These are phyloP conservation scores for Wallacemonas collosoma DNA, from an alignment of 208 protist species.

Conservation along the genomic window DNA sequence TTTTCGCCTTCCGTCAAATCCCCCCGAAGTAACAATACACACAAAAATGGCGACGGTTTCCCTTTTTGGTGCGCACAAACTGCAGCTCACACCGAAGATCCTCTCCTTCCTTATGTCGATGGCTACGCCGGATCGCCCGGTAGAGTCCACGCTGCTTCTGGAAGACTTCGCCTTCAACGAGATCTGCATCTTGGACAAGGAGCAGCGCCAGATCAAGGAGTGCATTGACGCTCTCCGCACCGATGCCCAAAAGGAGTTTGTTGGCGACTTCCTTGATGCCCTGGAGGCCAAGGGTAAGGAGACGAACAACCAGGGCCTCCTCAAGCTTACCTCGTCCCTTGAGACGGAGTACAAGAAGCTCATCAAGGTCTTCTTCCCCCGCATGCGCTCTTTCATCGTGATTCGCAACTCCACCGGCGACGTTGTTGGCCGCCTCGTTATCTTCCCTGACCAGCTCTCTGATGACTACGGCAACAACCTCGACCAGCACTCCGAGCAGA, in stretches of 20 bases:
- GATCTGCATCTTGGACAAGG: conserved; percentile 49
- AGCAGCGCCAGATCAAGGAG: conserved; percentile 34
- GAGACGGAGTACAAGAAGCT: conserved; percentile 46
- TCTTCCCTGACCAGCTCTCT: conserved; percentile 48
- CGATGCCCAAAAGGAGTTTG: conserved; percentile 28
- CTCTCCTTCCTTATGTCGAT: conserved; percentile 36
- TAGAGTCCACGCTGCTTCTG: conserved; percentile 32
- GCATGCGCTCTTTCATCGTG: conserved; percentile 42
- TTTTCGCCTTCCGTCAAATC: not conserved
- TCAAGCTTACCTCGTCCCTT: conserved; percentile 29
- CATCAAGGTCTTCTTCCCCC: conserved; percentile 47
- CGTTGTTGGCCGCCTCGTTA: conserved; percentile 35
- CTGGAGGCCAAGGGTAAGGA: conserved; percentile 23
- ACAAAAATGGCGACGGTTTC: conserved; percentile 3
- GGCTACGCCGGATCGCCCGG: conserved; percentile 38
- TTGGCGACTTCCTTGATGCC: conserved; percentile 31
- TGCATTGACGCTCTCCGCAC: conserved; percentile 34
- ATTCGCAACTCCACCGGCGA: conserved; percentile 33
- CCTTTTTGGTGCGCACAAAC: conserved; percentile 36
- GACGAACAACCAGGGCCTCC: conserved; percentile 21
- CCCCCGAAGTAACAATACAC: not conserved
- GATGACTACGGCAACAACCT: conserved; percentile 70
- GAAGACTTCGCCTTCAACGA: conserved; percentile 52
- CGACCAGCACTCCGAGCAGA: conserved; percentile 44
- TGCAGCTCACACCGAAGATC: conserved; percentile 34